Base-by-base conservation (phyloP, 495 filamentous ascomycete genomes). In the Aspergillus sparsus region DNA sequence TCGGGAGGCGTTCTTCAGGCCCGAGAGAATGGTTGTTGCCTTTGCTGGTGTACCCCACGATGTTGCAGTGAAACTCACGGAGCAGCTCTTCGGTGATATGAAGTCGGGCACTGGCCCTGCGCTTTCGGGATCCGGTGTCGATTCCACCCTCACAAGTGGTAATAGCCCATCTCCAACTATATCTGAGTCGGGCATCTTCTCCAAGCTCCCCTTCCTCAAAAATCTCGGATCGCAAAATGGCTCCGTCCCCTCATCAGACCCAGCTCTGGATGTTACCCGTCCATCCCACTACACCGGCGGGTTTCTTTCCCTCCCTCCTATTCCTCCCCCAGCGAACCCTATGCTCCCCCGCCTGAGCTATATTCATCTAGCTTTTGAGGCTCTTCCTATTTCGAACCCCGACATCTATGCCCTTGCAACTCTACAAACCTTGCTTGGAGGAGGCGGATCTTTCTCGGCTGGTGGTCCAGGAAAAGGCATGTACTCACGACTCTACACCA, bases 391-490 rank as follows among this genome's bases (percentile, higher is more conserved):
- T 67, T 85, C 85, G 35, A 91, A 89, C 35, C 84, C 88, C 3
- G 94, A 98, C 68, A 96, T 99, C 66, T 99, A 97, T 71, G 93
- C 94, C 41, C 84, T 97, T 31, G 94, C 94, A 27, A 96, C 93
- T n/a, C 81, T 99, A 0, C 95, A 97, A 71, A 97, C 91, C 4
- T 88, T 99, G 35, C 89, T 99, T 27, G 94, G 94, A 45, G 94
- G 94, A 7, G 94, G 94, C 55, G 95, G 95, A 13, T 96, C 92
- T 56, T 99, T 99, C 78, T 92, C 88, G n/a, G 94, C 94, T 42
- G 94, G 94, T 63, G 94, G 94, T 3, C 94, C 94, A 16, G 94
- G 94, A 49, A 99, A 99, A 78, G 94, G 94, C 60, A 98, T 98
- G 94, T 98, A 97, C 78, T 93, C 90, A 15, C 89, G 95, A 6